Evolutionary conservation across 202 grass and related monocot species (phyloP).

Genomic region (Digitaria exilis): DNA sequence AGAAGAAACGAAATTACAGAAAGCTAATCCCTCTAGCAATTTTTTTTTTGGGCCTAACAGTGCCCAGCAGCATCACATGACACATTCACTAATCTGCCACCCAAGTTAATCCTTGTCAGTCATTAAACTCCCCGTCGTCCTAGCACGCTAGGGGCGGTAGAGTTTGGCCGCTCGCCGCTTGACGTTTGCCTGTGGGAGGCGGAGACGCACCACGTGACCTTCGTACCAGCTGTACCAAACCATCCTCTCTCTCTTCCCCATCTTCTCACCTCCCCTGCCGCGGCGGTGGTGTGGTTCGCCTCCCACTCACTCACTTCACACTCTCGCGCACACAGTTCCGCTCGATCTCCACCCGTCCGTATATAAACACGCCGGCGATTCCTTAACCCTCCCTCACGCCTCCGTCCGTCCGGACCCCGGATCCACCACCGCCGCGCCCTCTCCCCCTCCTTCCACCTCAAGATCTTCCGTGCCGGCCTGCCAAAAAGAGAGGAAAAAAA

Average conservation of each 20-base stretch:
- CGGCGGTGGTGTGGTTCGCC: slow-evolving; percentile 49
- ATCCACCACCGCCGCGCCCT: neutral
- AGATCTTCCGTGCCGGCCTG: neutral
- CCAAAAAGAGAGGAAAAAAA: neutral
- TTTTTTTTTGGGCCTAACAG: neutral
- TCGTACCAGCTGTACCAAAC: neutral
- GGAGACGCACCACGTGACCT: slow-evolving; percentile 3
- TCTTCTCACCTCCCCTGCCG: neutral
- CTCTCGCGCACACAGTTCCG: neutral
- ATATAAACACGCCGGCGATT: slow-evolving; percentile 36
- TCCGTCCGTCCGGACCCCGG: slow-evolving; percentile 29
- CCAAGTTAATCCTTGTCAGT: neutral
- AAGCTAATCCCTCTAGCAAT: neutral
- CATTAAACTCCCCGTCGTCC: neutral
- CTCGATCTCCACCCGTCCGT: neutral
- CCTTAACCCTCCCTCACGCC: slow-evolving; percentile 27
- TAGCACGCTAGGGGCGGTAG: neutral
- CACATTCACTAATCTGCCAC: neutral
- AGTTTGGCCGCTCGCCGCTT: neutral
- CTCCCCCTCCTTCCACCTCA: neutral
- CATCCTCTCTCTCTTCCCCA: neutral
- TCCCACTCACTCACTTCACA: slow-evolving; percentile 41
- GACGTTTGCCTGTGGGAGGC: neutral
- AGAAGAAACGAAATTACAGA: neutral
- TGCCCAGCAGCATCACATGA: too few species aligned